These are phyloP conservation scores for Cubamyces sp. DNA, from an alignment of 768 basidiomycete species.

Conservation along the genomic window DNA sequence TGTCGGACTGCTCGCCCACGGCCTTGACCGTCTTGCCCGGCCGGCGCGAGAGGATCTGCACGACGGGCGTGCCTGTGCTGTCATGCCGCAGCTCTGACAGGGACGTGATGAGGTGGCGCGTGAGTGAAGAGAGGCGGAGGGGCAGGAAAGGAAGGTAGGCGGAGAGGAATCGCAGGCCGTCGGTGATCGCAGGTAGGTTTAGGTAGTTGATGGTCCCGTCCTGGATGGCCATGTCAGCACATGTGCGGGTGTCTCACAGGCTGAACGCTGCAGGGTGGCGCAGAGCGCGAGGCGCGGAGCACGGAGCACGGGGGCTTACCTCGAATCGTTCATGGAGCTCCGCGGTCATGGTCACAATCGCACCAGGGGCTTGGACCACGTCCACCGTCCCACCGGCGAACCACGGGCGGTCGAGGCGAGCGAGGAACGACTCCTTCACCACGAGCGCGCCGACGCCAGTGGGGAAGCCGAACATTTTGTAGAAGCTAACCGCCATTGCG, in stretches of 20 bases:
- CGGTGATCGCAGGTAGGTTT: constrained; percentile 74
- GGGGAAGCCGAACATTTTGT: constrained; percentile 91
- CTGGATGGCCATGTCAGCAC: constrained; percentile 42
- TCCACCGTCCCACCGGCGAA: constrained; percentile 85
- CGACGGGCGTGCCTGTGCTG: constrained; percentile 58
- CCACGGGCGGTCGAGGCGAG: constrained; percentile 71
- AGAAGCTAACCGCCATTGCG: constrained; percentile 83
- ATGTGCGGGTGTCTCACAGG: background rate
- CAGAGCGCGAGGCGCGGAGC: too few species aligned
- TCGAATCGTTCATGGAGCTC: constrained; percentile 77
- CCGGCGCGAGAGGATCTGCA: constrained; percentile 67
- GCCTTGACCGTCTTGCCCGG: constrained; percentile 56
- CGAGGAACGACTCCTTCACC: constrained; percentile 70
- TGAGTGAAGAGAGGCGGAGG: constrained; percentile 69
- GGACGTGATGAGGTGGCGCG: constrained; percentile 60
- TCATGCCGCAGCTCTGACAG: constrained; percentile 67
- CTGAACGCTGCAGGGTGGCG: background rate
- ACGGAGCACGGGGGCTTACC: constrained; percentile 45
- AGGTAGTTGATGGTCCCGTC: constrained; percentile 88
- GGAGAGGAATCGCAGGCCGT: constrained; percentile 76
- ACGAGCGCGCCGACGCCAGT: constrained; percentile 83
- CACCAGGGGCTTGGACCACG: constrained; percentile 82
- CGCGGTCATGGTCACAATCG: constrained; percentile 59
- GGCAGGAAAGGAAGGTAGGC: constrained; percentile 82
- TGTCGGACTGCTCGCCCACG: constrained; percentile 68